These are phyloP conservation scores for Akanthomyces lecanii DNA, from an alignment of 2,329 filamentous ascomycete species.

Conservation along the genomic window DNA sequence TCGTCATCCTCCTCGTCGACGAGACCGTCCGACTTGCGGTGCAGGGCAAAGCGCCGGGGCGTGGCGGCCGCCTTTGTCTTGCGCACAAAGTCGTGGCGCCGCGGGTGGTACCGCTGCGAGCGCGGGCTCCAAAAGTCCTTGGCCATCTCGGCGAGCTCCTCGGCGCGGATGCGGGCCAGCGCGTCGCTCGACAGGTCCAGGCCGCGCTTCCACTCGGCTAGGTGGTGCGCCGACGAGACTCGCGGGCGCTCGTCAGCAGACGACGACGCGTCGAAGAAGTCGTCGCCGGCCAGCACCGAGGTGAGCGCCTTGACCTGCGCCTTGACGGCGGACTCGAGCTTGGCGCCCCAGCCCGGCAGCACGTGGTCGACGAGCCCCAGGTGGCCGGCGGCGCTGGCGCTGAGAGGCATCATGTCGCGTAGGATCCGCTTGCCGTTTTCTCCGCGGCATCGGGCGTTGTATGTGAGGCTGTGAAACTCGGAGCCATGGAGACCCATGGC, in stretches of 20 bases:
- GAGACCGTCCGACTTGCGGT: conserved; percentile 27
- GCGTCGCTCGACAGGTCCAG: conserved; percentile 30
- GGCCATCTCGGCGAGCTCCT: conserved; percentile 38
- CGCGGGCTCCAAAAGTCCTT: conserved; percentile 40
- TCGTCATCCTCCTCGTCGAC: conserved; percentile 36
- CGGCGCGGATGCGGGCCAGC: conserved; percentile 31
- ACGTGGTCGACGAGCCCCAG: conserved; percentile 38
- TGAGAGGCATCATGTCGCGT: conserved; percentile 35
- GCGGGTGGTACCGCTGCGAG: conserved; percentile 33
- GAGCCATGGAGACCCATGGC: conserved; percentile 35
- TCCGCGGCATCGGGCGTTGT: conserved; percentile 34
- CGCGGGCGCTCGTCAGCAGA: background rate
- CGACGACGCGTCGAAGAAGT: background rate
- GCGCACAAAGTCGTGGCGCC: conserved; percentile 37
- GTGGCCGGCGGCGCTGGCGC: conserved; percentile 33
- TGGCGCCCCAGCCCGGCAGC: conserved; percentile 29
- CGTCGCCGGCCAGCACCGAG: background rate
- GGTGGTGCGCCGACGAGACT: conserved; percentile 16
- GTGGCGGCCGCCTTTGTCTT: conserved; percentile 35
- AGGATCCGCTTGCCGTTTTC: conserved; percentile 29
- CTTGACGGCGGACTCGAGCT: conserved; percentile 33
- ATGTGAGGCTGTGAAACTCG: conserved; percentile 39
- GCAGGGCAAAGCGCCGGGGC: conserved; percentile 36
- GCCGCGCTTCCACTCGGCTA: conserved; percentile 31
- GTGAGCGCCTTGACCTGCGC: conserved; percentile 30